Conservation (phyloP, 345 rosid genomes). For the Capsella bursapastoris region DNA sequence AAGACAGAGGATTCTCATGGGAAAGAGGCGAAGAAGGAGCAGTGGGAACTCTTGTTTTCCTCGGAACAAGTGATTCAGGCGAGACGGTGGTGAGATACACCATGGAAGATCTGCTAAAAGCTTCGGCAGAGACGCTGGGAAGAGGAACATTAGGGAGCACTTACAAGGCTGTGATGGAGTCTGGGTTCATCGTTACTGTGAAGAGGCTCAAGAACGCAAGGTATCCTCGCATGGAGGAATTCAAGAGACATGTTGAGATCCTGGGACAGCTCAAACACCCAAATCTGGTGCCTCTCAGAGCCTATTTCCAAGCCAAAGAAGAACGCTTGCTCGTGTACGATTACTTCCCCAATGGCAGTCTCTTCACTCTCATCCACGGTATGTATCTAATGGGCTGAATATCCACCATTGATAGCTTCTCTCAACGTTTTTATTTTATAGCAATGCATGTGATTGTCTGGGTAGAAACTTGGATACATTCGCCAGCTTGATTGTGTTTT, state of each 20-base stretch:
- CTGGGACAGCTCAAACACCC: constrained; percentile 83
- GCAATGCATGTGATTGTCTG: constrained; percentile 6
- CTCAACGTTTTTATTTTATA: not conserved
- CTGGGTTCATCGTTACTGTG: constrained; percentile 94
- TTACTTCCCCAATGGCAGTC: constrained; percentile 97
- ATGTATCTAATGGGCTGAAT: constrained; percentile 27
- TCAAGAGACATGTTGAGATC: constrained; percentile 73
- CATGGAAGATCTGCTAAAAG: constrained; percentile 83
- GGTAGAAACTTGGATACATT: constrained; percentile 8
- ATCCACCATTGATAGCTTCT: not conserved
- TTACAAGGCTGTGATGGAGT: constrained; percentile 93
- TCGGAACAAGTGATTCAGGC: constrained; percentile 55
- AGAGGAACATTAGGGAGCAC: constrained; percentile 92
- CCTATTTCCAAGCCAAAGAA: constrained; percentile 93
- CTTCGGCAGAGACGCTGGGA: constrained; percentile 92
- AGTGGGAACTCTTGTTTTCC: constrained; percentile 80
- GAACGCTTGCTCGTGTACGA: constrained; percentile 90
- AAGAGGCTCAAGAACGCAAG: constrained; percentile 85
- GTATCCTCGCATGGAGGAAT: constrained; percentile 76
- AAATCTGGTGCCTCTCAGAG: constrained; percentile 84
- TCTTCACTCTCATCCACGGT: constrained; percentile 96
- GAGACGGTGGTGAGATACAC: constrained; percentile 69
- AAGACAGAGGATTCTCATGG: constrained; percentile 76
- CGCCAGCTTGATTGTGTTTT: constrained; percentile 3
- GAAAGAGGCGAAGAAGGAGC: constrained; percentile 73